Base-by-base conservation (phyloP, 1,139 yeast species). In the Debaryomyces subglobosus region DNA sequence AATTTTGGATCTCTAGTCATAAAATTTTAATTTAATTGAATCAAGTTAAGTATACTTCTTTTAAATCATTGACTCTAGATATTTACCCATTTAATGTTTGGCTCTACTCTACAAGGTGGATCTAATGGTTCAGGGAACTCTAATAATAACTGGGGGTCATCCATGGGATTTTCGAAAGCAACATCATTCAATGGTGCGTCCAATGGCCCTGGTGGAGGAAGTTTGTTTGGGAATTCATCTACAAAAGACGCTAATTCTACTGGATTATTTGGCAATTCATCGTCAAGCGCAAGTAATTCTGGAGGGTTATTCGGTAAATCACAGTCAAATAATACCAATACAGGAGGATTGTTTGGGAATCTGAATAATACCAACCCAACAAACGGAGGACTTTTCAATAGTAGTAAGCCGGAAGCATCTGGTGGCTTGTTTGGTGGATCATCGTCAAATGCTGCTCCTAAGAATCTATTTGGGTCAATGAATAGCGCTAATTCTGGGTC, bases 91-190 rank as follows among this genome's bases (percentile, higher is more conserved):
- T 30, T 16, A 29, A 40, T 40, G 43, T 40, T 40, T 40, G 36
- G 36, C 36, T 40, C 43, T 40, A 30, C 36, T 40, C 13, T 40
- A 18, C 43, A 40, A 30, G 21, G 33, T 32, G 43, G 43, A 30
- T 20, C 43, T 15, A 40, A 30, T 38, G 43, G 43, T 10, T 44
- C 47, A 6, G 43, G 43, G 38, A 36, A 51, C 37, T 38, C 39
- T 13, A 49, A 52, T 53, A 61, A 56, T 50, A 61, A 54, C 45
- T 63, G 68, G 69, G 60, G 59, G 32, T 53, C 65, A 16, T 58
- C 69, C 3, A 53, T 61, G 8, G 68, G 68, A 5, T 64, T 66
- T 51, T 68, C 59, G 7, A 50, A 61, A 43, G 43, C 65, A 23
- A 53, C 61, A 12, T 60, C 64, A 3, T 49, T 58, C 25, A 52